Evolutionary conservation across 441 rosid genomes (phyloP).

Genomic region (Raphanus hybrid): DNA sequence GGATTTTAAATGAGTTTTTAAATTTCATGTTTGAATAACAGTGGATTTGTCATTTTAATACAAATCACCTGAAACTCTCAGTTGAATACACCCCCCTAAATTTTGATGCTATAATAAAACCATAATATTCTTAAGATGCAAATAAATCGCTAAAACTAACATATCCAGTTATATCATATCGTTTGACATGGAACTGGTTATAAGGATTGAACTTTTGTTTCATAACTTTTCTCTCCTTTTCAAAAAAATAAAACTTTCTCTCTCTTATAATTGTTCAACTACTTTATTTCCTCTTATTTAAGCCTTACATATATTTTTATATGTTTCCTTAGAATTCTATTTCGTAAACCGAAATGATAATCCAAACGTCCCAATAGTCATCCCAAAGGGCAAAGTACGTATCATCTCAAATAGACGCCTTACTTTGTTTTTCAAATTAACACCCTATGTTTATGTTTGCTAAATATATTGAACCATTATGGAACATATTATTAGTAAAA

Average conservation of each 20-base stretch:
- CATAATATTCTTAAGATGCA: neutral
- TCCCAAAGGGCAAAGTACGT: slow-evolving; percentile 28
- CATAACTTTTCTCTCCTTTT: neutral
- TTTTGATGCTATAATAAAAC: neutral
- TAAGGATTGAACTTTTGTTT: neutral
- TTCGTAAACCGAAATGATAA: slow-evolving; percentile 5
- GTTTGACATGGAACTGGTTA: neutral
- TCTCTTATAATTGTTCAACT: slow-evolving; percentile 12
- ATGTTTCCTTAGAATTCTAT: neutral
- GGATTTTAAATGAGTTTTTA: too few species aligned
- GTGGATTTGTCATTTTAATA: too few species aligned
- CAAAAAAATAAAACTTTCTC: neutral
- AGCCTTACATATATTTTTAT: neutral
- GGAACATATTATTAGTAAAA: neutral
- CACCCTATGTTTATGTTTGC: neutral
- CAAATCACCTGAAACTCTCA: too few species aligned
- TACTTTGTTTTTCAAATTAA: neutral
- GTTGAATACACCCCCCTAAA: too few species aligned
- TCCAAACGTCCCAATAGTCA: slow-evolving; percentile 28
- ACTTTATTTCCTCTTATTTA: neutral
- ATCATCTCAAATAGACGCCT: slow-evolving; percentile 15
- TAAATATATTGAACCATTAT: neutral
- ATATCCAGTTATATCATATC: neutral
- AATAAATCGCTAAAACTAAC: neutral
- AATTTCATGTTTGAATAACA: too few species aligned